A percentile compares a stretch with the other conserved stretches of the same genome.
phyloP scores from a whole-genome alignment of 345 rosid species.

The Xanthoceras sorbifolium region DNA sequence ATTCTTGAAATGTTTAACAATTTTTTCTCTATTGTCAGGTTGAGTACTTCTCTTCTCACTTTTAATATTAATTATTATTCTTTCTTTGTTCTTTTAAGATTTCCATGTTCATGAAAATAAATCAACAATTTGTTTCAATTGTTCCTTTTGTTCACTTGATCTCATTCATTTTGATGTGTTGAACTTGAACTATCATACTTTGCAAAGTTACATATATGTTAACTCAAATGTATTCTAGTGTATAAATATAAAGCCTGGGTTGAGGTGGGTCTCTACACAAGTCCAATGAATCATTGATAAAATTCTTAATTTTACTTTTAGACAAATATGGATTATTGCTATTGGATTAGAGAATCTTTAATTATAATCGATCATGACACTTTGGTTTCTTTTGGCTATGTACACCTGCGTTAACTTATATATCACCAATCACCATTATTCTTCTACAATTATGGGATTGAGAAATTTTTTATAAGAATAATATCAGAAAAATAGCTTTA shows the following conservation, averaged over 20 bases:
- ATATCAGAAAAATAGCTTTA: neutral
- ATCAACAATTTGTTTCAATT: neutral
- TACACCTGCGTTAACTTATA: neutral
- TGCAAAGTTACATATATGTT: neutral
- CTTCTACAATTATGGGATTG: neutral
- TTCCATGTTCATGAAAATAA: neutral
- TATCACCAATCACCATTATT: neutral
- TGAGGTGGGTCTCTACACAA: neutral
- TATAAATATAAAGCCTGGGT: neutral
- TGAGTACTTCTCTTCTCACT: conserved; percentile 14
- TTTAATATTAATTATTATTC: neutral
- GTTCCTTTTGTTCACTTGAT: conserved; percentile 16
- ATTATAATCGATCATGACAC: neutral
- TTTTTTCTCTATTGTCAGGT: conserved; percentile 84
- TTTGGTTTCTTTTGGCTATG: neutral
- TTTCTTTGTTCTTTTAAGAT: neutral
- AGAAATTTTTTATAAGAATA: neutral
- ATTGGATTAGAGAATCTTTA: neutral
- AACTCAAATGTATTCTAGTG: neutral
- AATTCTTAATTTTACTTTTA: neutral
- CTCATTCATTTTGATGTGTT: conserved; percentile 1
- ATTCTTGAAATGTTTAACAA: conserved; percentile 68
- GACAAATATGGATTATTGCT: neutral
- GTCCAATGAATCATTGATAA: neutral
- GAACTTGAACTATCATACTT: neutral